Evolutionary conservation across 352 stramenopile species (phyloP).

Genomic region (Blastocystis sp.): DNA sequence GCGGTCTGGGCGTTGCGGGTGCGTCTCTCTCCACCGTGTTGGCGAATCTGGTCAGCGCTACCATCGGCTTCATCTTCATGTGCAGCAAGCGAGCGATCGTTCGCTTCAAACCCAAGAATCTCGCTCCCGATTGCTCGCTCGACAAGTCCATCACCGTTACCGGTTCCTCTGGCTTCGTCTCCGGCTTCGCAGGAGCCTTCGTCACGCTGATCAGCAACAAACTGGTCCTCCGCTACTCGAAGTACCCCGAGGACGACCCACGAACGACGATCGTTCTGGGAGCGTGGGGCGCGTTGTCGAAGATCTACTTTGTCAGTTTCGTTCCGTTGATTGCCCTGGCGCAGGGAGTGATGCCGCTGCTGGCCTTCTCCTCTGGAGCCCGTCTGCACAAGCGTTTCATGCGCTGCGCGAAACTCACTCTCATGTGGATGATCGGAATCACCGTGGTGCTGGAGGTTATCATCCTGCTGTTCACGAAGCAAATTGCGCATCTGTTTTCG

Average conservation of each 20-base stretch:
- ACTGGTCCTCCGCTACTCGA: slow-evolving; percentile 34
- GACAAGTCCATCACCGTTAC: background rate
- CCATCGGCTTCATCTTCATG: background rate
- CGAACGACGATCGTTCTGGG: slow-evolving; percentile 20
- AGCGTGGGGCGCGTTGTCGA: slow-evolving; percentile 34
- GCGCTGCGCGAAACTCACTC: slow-evolving; percentile 11
- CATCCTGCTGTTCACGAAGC: background rate
- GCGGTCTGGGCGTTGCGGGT: background rate
- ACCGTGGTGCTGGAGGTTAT: background rate
- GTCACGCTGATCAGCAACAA: slow-evolving; percentile 46
- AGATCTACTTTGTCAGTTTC: slow-evolving; percentile 52
- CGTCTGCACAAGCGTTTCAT: slow-evolving; percentile 37
- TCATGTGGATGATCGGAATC: slow-evolving; percentile 33
- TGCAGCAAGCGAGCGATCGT: slow-evolving; percentile 5
- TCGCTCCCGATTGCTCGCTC: background rate
- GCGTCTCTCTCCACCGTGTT: slow-evolving; percentile 25
- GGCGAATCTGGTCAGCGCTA: slow-evolving; percentile 11
- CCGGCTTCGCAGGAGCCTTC: slow-evolving; percentile 16
- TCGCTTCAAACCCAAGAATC: background rate
- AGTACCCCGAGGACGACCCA: slow-evolving; percentile 1
- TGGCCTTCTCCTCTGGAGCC: slow-evolving; percentile 40
- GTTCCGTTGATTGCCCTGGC: slow-evolving; percentile 42
- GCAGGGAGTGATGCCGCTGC: slow-evolving; percentile 35
- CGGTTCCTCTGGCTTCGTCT: slow-evolving; percentile 21
- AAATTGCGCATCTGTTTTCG: slow-evolving; percentile 2